Base-by-base conservation (phyloP, 495 filamentous ascomycete species). In the Xylaria acuta region DNA sequence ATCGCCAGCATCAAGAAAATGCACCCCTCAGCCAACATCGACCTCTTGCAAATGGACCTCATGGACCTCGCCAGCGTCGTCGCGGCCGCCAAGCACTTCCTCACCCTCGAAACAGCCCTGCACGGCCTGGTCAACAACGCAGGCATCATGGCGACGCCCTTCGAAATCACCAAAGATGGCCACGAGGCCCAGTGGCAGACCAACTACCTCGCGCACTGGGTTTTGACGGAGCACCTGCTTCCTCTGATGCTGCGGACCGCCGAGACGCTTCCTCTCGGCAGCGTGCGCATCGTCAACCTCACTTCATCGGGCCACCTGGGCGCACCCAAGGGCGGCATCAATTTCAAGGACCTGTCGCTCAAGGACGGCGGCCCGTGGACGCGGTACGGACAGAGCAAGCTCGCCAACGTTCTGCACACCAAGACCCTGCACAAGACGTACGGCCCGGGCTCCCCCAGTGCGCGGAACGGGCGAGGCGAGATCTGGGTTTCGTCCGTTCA, bases 171-270 rank as follows among this genome's bases (percentile, higher is more conserved):
- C 6, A 73, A 67, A 30, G 85, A 89, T 67, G 84, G 83, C n/a
- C 81, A 83, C 75, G 86, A 88, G 74, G 77, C 78, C 0, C 84
- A 88, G 68, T 85, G 66, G 74, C 77, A 85, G 72, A 85, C 82
- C 56, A 86, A 84, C 58, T 82, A 85, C 69, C 77, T 84, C 27
- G 72, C 79, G n/a, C 84, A 84, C 72, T 83, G 77, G 77, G 79
- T 85, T n/a, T 75, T 87, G 0, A 81, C 82, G 20, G 69, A 78
- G 14, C 77, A 82, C 40, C 79, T 84, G 0, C 76, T 87, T 36
- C 82, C 82, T 25, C 74, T 79, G 40, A 72, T 84, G 72, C 71
- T 74, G 59, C 70, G 32, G 25, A 82, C 78, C 1, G 70, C 80
- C 36, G 69, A 75, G 59, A 65, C 70, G 16, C 71, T 75, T 27